Base-by-base conservation (phyloP, 2,329 filamentous ascomycete genomes). In the Cercospora sp. region DNA sequence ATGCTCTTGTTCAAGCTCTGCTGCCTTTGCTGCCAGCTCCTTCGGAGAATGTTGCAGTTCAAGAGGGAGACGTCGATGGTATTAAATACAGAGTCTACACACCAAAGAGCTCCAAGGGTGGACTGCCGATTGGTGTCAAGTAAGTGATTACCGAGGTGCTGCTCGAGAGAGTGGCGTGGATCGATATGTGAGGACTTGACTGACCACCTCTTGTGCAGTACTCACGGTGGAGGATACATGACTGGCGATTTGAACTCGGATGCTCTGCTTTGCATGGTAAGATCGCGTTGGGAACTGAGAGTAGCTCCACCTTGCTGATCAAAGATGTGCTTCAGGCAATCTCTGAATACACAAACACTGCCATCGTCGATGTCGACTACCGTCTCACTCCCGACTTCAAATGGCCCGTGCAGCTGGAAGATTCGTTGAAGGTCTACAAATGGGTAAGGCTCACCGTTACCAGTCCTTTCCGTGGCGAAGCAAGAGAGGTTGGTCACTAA, bases 341-440 rank as follows among this genome's bases (percentile, higher is more conserved):
- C 5, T 63, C 69, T 13, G 71, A 73, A 61, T 63, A 74, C 43
- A 73, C 72, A n/a, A 69, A 72, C 24, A 69, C 66, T 61, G 71
- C 66, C 3, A 66, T 75, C 5, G 66, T 83, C 8, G 81, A 81
- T 73, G 78, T 83, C 3, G 80, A 81, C 32, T 83, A 83, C 66
- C 76, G 80, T 69, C 77, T 84, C 16, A 80, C 82, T 2, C 83
- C 83, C 0, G 81, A 85, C 66, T 66, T 80, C 69, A 77, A 77
- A 16, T 85, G 83, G 71, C 83, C 83, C 5, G 77, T 77, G 1
- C 79, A 80, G 26, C 74, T 81, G 16, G 74, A 82, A 32, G 83
- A 85, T 69, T 83, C 67, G 34, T 58, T 74, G 69, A 72, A 71
- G 10, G 69, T 72, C 10, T 75, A 74, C 63, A 75, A 81, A 76